These are phyloP conservation scores for Limnomonas spitsbergensis DNA, from an alignment of 139 green algal genomes.

Conservation along the genomic window DNA sequence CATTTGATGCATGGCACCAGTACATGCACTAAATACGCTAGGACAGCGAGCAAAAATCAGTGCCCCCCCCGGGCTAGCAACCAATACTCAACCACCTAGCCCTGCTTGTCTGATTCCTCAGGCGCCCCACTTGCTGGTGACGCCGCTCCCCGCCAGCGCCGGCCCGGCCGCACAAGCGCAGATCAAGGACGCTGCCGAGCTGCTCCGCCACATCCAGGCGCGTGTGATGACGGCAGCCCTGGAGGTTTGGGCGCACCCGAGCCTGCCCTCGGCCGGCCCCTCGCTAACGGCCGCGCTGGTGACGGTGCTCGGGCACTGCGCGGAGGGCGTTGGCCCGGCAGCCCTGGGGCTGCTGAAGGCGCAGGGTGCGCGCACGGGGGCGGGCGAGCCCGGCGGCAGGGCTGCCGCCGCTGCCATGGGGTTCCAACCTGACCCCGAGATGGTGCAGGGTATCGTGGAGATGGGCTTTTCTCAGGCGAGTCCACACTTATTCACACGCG, in stretches of 20 bases:
- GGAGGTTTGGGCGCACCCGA: conserved; percentile 11
- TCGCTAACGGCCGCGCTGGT: neutral
- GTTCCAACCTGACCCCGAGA: conserved; percentile 38
- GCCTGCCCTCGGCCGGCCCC: neutral
- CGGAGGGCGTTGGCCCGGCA: neutral
- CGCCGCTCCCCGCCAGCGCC: conserved; percentile 46
- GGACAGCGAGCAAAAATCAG: no score
- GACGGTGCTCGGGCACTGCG: conserved; percentile 8
- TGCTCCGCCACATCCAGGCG: conserved; percentile 3
- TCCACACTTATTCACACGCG: no score
- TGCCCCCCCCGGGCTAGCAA: no score
- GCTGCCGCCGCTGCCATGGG: conserved; percentile 1
- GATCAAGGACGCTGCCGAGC: conserved; percentile 14
- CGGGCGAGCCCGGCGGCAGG: conserved; percentile 5
- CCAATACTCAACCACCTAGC: no score
- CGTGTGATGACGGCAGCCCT: neutral
- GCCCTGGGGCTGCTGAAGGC: neutral
- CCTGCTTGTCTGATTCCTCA: no score
- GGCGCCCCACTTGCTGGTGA: conserved; percentile 48
- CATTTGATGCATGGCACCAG: no score
- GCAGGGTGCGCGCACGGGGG: neutral
- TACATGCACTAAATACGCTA: no score
- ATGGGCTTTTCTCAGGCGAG: conserved; percentile 81
- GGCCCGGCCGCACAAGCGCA: conserved; percentile 17
- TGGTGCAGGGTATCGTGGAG: conserved; percentile 73